Evolutionary conservation across 2,329 filamentous ascomycete genomes (phyloP).

Genomic region (Bipolaris zeicola): DNA sequence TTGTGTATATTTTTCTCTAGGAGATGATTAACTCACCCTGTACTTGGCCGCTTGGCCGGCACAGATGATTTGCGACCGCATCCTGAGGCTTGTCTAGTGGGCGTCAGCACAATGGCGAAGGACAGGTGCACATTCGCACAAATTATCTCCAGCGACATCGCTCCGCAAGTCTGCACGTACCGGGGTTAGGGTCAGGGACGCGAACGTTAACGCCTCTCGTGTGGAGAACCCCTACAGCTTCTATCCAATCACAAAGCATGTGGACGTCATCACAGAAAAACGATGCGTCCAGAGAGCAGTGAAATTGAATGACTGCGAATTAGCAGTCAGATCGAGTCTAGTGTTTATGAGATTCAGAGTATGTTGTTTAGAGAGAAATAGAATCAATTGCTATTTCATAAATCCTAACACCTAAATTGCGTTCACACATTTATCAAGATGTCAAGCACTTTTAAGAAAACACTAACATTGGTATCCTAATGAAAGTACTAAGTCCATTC

Average conservation of each 20-base stretch:
- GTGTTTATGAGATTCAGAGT: not conserved
- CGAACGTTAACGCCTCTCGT: conserved; percentile 1
- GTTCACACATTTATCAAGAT: not conserved
- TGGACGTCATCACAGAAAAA: conserved; percentile 10
- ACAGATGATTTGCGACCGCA: conserved; percentile 44
- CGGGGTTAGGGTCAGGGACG: conserved; percentile 14
- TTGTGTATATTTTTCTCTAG: not conserved
- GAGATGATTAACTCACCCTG: conserved; percentile 33
- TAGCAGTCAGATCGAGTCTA: not conserved
- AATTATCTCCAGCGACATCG: conserved; percentile 42
- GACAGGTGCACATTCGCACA: conserved; percentile 24
- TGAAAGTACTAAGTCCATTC: conserved; percentile 8
- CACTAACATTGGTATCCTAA: conserved; percentile 15
- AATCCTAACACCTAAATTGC: not conserved
- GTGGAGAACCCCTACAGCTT: conserved; percentile 25
- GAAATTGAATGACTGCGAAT: not conserved
- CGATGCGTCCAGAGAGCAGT: not conserved
- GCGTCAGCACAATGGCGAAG: conserved; percentile 22
- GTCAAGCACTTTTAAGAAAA: not conserved
- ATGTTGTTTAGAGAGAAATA: not conserved
- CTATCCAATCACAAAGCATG: conserved; percentile 30
- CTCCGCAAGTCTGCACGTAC: conserved; percentile 13
- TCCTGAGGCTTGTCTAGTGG: conserved; percentile 30
- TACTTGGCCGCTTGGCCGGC: conserved; percentile 38
- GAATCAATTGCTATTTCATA: not conserved